Conservation (phyloP, 1,139 yeast species). For the Saccharomycopsis phalli region DNA sequence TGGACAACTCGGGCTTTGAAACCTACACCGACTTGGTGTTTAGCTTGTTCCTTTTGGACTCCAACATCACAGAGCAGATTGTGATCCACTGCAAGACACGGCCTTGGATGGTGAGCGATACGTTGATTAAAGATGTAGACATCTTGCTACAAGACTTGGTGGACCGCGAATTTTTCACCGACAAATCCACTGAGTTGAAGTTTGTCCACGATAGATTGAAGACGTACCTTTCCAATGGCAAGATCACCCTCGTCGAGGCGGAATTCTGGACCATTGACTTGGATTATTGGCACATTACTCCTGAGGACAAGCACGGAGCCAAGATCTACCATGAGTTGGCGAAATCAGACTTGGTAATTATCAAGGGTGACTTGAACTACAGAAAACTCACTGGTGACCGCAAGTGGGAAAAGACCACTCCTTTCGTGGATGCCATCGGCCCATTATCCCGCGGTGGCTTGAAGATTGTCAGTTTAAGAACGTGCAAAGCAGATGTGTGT, state of each 20-base stretch:
- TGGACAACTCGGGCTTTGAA: constrained; percentile 95
- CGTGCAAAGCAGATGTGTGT: constrained; percentile 95
- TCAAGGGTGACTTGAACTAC: constrained; percentile 94
- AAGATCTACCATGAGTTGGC: constrained; percentile 42
- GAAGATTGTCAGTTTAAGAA: constrained; percentile 67
- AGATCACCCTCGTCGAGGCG: constrained; percentile 50
- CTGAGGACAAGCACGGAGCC: constrained; percentile 48
- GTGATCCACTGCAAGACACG: constrained; percentile 81
- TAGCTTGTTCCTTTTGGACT: constrained; percentile 65
- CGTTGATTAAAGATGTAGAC: constrained; percentile 72
- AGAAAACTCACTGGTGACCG: constrained; percentile 89
- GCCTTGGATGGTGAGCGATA: constrained; percentile 98
- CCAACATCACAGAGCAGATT: constrained; percentile 51
- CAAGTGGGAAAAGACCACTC: constrained; percentile 76
- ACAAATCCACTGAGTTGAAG: constrained; percentile 34
- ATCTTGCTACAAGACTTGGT: constrained; percentile 50
- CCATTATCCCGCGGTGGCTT: constrained; percentile 52
- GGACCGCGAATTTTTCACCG: constrained; percentile 44
- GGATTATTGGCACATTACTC: constrained; percentile 62
- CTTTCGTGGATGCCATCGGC: constrained; percentile 63
- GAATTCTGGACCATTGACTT: constrained; percentile 80
- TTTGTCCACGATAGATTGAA: constrained; percentile 44
- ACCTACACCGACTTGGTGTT: constrained; percentile 79
- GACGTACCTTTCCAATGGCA: constrained; percentile 40
- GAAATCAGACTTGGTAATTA: constrained; percentile 57